Evolutionary conservation across 257 asterid genomes (phyloP).

Genomic region (Paraleonurus japonicus): DNA sequence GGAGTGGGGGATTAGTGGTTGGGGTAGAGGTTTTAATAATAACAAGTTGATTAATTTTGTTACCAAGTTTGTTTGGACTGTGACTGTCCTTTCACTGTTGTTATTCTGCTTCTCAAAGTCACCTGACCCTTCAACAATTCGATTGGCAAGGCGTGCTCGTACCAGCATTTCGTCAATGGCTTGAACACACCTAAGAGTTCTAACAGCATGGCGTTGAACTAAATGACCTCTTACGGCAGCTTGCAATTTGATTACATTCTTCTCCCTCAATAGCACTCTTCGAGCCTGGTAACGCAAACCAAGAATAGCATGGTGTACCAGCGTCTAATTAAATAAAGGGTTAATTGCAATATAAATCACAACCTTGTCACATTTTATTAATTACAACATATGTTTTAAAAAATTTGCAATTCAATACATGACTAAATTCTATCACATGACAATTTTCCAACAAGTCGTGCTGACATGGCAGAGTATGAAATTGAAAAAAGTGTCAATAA

Average conservation of each 20-base stretch:
- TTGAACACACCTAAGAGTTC: constrained; percentile 87
- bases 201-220: constrained; percentile 80
- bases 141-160: constrained; percentile 60
- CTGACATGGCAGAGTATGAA: no score
- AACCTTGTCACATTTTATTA: no score
- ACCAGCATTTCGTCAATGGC: constrained; percentile 90
- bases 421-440: no score
- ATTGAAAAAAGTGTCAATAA: no score
- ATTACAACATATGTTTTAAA: no score
- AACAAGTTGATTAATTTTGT: constrained; percentile 3
- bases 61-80: constrained; percentile 22
- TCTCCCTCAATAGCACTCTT: constrained; percentile 51
- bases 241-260: constrained; percentile 65
- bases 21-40: not conserved
- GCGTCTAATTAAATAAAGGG: not conserved
- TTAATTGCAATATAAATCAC: no score
- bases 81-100: constrained; percentile 28
- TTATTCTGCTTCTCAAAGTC: constrained; percentile 32
- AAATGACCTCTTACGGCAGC: constrained; percentile 92
- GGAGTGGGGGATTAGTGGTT: not conserved
- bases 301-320: not conserved
- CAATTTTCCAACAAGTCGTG: no score
- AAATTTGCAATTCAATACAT: no score
- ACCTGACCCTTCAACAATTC: constrained; percentile 30
- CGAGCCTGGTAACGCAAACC: constrained; percentile 52